These are phyloP conservation scores for Tripterygium wilfordii DNA, from an alignment of 177 flowering plant genomes.

Conservation along the genomic window DNA sequence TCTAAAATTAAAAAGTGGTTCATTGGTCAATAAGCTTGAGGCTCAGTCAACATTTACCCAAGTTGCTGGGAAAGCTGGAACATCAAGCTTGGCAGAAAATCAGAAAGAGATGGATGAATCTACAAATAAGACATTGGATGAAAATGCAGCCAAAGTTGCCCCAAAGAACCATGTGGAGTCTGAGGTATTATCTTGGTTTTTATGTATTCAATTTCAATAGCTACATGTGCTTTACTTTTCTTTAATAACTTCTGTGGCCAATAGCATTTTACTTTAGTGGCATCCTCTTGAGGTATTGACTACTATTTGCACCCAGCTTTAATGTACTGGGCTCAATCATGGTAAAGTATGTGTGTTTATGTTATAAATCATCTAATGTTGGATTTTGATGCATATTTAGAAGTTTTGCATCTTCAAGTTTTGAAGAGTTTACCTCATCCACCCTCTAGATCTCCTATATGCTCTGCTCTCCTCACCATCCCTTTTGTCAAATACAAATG, in stretches of 20 bases:
- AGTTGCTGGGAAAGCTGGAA: conserved; percentile 28
- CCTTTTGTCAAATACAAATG: too few species aligned
- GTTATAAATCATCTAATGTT: too few species aligned
- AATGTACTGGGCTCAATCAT: too few species aligned
- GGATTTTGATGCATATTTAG: background rate
- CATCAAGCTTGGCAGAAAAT: conserved; percentile 34
- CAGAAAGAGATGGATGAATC: conserved; percentile 53
- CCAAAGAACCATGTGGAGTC: conserved; percentile 42
- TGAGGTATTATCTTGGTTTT: conserved; percentile 48
- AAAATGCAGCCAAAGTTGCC: conserved; percentile 37
- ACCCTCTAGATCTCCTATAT: too few species aligned
- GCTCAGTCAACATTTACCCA: conserved; percentile 20
- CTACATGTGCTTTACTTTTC: background rate
- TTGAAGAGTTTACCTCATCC: too few species aligned
- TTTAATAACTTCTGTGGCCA: background rate
- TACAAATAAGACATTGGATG: conserved; percentile 44
- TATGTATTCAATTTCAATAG: background rate
- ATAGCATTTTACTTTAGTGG: background rate
- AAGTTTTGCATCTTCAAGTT: too few species aligned
- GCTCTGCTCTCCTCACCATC: too few species aligned
- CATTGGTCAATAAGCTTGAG: conserved; percentile 47
- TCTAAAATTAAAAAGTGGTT: conserved; percentile 43
- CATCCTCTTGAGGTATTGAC: too few species aligned
- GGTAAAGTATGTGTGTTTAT: too few species aligned
- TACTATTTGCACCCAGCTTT: too few species aligned